Base-by-base conservation (phyloP, 2,329 filamentous ascomycete genomes). In the Xylaria sp. region DNA sequence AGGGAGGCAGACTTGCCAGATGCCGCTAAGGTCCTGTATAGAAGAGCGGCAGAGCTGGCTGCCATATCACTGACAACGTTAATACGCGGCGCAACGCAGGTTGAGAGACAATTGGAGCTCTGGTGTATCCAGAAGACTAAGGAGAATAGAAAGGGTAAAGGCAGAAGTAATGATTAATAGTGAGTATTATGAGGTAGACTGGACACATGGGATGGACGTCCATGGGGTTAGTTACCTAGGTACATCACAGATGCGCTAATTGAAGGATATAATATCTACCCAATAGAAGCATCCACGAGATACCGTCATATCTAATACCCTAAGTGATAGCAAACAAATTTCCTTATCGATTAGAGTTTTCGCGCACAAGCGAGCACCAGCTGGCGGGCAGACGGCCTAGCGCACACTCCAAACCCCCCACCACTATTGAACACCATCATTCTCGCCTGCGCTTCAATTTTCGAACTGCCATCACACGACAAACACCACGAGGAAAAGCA, bases 1-100 rank as follows among this genome's bases (percentile, higher is more conserved):
- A 79, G 66, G 5, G 74, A 79, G n/a, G 78, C 80, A 4, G 83
- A 86, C 9, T 77, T 87, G 35, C 79, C 82, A 0, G 78, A 79
- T 8, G 70, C 74, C 2, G 83, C 82, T 0, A 83, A 76, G 51
- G 71, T 73, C 0, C 82, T 87, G 54, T 85, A 84, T 68, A 75
- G 76, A 13, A 78, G 80, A 68, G 82, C 81, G 47, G 84, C 84
- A 63, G 77, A 78, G 51, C 64, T 80, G 2, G 77, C 80, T 0
- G 82, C 79, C 0, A 70, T 84, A 42, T 78, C 79, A 0, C 23
- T 82, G 4, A 58, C 60, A 9, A 79, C 76, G 10, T 71, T 84
- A 6, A 71, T 83, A 13, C 74, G 74, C 12, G 79, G 80, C 8
- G 80, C 82, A 4, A 71, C 71, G 47, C 78, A 78, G 21, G 73